Percentiles rank a stretch among this genome's conserved stretches.
Evolutionary conservation across 2,329 filamentous ascomycete species (phyloP).

Genomic region (Neophaeococcomyces aloes): DNA sequence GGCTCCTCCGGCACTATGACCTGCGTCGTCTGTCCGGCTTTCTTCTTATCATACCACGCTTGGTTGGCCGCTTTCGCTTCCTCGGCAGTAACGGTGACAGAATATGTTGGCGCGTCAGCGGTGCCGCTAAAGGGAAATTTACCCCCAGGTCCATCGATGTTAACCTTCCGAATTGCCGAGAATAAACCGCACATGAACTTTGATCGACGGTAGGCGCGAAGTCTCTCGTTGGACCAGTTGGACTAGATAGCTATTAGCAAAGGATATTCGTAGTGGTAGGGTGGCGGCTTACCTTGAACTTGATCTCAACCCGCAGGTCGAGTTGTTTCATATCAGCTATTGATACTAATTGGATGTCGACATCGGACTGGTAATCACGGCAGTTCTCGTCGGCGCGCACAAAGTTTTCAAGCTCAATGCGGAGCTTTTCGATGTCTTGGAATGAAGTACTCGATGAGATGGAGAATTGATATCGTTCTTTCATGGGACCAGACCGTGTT

Average conservation of each 20-base stretch:
- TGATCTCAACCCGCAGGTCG: constrained; percentile 26
- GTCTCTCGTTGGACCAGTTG: neutral
- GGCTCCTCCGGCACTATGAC: too few species aligned
- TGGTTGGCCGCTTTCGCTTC: too few species aligned
- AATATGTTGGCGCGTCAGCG: constrained; percentile 11
- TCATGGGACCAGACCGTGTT: constrained; percentile 27
- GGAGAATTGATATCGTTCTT: constrained; percentile 25
- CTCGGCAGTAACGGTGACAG: constrained; percentile 7
- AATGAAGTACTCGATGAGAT: constrained; percentile 24
- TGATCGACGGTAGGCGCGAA: constrained; percentile 12
- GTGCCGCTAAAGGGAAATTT: constrained; percentile 5
- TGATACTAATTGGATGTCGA: constrained; percentile 26
- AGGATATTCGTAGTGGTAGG: constrained; percentile 76
- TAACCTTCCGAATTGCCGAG: constrained; percentile 13
- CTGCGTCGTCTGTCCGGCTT: too few species aligned
- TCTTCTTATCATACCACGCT: too few species aligned
- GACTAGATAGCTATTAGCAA: constrained; percentile 67
- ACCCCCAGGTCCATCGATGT: constrained; percentile 12
- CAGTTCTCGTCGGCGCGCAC: constrained; percentile 26
- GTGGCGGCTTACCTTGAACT: constrained; percentile 38
- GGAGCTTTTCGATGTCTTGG: constrained; percentile 25
- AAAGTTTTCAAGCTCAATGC: constrained; percentile 24
- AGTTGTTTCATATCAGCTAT: constrained; percentile 25
- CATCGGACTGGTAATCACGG: constrained; percentile 25
- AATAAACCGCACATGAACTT: constrained; percentile 17